Evolutionary conservation across 2,329 filamentous ascomycete genomes (phyloP).

Genomic region (Xylariales sp.): DNA sequence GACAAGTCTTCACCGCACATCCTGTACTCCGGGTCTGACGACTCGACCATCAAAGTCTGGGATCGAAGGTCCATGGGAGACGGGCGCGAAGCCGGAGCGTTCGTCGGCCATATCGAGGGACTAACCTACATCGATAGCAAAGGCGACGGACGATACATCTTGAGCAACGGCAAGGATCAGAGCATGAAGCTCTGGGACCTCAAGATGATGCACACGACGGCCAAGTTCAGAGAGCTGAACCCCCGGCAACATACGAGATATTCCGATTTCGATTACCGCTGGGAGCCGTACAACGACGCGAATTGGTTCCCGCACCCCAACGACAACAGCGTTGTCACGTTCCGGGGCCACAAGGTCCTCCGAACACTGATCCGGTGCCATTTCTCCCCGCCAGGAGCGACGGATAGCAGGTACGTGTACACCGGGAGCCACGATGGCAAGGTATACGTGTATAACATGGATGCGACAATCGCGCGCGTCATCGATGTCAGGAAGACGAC

Average conservation of each 20-base stretch:
- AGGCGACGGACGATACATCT: constrained; percentile 71
- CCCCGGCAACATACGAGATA: constrained; percentile 47
- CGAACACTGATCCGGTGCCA: constrained; percentile 92
- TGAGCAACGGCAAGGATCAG: constrained; percentile 94
- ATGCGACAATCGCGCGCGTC: constrained; percentile 73
- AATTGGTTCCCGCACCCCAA: constrained; percentile 70
- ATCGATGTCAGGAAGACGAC: constrained; percentile 77
- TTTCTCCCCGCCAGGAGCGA: constrained; percentile 82
- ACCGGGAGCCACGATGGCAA: constrained; percentile 85
- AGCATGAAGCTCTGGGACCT: constrained; percentile 97
- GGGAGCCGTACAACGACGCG: constrained; percentile 58
- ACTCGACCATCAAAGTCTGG: constrained; percentile 93
- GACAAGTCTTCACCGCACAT: constrained; percentile 87
- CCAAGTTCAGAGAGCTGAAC: constrained; percentile 53
- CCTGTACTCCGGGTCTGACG: constrained; percentile 92
- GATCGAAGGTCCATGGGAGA: constrained; percentile 90
- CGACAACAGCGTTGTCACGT: constrained; percentile 91
- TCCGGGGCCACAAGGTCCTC: constrained; percentile 82
- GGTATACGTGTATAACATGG: constrained; percentile 89
- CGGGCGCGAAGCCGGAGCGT: constrained; percentile 62
- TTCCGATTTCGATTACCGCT: constrained; percentile 71
- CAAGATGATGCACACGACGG: constrained; percentile 77
- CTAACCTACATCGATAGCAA: constrained; percentile 67
- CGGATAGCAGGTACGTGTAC: constrained; percentile 89
- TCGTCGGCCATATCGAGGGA: constrained; percentile 62